Evolutionary conservation across 2,329 filamentous ascomycete genomes (phyloP).

Genomic region (Paraphaeosphaeria minitans): DNA sequence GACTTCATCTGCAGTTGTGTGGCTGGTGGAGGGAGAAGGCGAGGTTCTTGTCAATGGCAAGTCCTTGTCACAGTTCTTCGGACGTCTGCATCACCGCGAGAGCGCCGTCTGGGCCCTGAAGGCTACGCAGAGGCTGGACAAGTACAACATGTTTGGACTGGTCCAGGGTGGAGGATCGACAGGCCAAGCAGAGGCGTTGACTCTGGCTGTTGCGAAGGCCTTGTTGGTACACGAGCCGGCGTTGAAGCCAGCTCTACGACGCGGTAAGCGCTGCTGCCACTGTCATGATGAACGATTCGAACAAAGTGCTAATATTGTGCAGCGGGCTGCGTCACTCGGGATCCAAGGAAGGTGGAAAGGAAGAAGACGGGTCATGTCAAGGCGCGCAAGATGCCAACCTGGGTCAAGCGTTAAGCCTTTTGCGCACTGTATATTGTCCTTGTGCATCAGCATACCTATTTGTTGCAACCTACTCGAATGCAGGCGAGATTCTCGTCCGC

Average conservation of each 20-base stretch:
- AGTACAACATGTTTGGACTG: conserved; percentile 94
- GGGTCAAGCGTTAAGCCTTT: conserved; percentile 77
- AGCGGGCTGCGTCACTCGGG: conserved; percentile 93
- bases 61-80: conserved; percentile 80
- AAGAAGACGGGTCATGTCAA: conserved; percentile 98
- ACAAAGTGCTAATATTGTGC: conserved; percentile 51
- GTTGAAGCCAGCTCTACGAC: conserved; percentile 83
- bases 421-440: conserved; percentile 5
- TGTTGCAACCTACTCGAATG: conserved; percentile 8
- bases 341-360: conserved; percentile 90
- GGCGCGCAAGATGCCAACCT: conserved; percentile 96
- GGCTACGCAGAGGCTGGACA: conserved; percentile 80
- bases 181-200: conserved; percentile 93
- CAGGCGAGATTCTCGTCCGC: neutral
- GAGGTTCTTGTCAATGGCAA: conserved; percentile 91
- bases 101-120: conserved; percentile 92
- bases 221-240: conserved; percentile 89
- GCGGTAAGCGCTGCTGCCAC: conserved; percentile 68
- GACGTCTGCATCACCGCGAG: conserved; percentile 88
- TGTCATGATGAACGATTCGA: neutral
- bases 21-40: conserved; percentile 89
- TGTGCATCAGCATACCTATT: conserved; percentile 5
- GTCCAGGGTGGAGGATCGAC: conserved; percentile 88
- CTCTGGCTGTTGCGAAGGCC: conserved; percentile 85
- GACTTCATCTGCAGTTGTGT: conserved; percentile 81